Evolutionary conservation across 2,329 filamentous ascomycete species (phyloP).

Genomic region (Phialophora chinensis): DNA sequence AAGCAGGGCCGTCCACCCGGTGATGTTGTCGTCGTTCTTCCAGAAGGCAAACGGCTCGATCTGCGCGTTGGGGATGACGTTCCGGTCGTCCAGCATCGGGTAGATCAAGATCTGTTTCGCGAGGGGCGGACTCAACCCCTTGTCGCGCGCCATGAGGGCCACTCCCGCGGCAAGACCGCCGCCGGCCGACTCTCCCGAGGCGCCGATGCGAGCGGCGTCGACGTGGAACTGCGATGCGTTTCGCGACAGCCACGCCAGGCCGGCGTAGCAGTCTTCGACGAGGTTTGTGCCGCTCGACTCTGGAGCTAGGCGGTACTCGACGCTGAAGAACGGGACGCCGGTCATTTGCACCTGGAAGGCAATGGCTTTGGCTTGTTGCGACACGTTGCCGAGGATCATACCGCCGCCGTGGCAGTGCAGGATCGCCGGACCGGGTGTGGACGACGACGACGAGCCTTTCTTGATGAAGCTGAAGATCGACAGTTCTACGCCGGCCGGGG

Average conservation of each 20-base stretch:
- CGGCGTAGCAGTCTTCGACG: slow-evolving; percentile 42
- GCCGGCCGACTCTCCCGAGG: slow-evolving; percentile 54
- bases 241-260: slow-evolving; percentile 48
- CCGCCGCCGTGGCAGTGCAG: slow-evolving; percentile 43
- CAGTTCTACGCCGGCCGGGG: slow-evolving; percentile 2
- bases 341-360: slow-evolving; percentile 33
- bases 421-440: slow-evolving; percentile 39
- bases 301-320: slow-evolving; percentile 42
- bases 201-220: slow-evolving; percentile 49
- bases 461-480: slow-evolving; percentile 12
- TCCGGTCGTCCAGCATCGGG: slow-evolving; percentile 57
- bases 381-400: slow-evolving; percentile 38
- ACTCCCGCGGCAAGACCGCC: slow-evolving; percentile 50
- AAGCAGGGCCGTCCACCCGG: slow-evolving; percentile 52
- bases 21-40: slow-evolving; percentile 48
- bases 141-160: slow-evolving; percentile 49
- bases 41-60: slow-evolving; percentile 48
- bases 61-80: slow-evolving; percentile 42
- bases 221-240: slow-evolving; percentile 50
- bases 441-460: not conserved
- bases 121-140: slow-evolving; percentile 41
- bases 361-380: slow-evolving; percentile 28
- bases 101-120: slow-evolving; percentile 54
- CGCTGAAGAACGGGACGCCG: slow-evolving; percentile 40
- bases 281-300: slow-evolving; percentile 39